Evolutionary conservation across 768 basidiomycete genomes (phyloP), one percentile per base, ranked within the genome.

Genomic region (Tubosaeta brunneosetosa): DNA sequence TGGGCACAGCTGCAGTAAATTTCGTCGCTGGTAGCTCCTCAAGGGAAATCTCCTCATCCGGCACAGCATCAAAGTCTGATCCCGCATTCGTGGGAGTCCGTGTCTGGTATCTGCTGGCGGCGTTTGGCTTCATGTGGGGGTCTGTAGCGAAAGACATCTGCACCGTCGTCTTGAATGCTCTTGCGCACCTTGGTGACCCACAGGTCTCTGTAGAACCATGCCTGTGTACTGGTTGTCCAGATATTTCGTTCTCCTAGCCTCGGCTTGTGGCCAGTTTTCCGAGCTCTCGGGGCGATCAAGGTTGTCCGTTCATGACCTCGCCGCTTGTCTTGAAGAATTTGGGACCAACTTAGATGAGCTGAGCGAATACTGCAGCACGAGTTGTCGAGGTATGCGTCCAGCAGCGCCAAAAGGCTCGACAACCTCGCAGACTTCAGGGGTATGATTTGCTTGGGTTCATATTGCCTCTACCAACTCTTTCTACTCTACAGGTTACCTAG

Each of bases 201-300:
- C 36, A 99, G 76, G 69, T 98, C 97, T 34, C 97, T 75, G 62
- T 97, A 99, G 75, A 99, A 98, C 89, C 91, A 98, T 33, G 94
- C 93, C 69, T 99, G 97, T 34, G 85, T 90, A 63, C 91, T 94
- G 68, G 56, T 78, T 92, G 57, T 77, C 85, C 34, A 83, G 86
- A 50, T 92, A 91, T 67, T 73, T 91, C 51, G 59, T 78, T 10
- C 74, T 91, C 25, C 73, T 91, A 17, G 72, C 86, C 1, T 73
- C 79, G 1, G 82, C 87, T 7, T 85, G 83, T 61, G 84, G 84
- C 19, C 82, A 80, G 62, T 88, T 87, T 61, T 84, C 89, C 1
- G 79, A 86, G 52, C 86, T 88, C 61, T 78, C 88, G 1, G 89
- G 87, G n/a, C 71, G 91, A 44, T 74, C 77, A 2, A 71, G 70